A percentile compares a stretch with the other conserved stretches of the same genome.
Conservation (phyloP, 108 stramenopile species). For the Conticribra weissflogii region DNA sequence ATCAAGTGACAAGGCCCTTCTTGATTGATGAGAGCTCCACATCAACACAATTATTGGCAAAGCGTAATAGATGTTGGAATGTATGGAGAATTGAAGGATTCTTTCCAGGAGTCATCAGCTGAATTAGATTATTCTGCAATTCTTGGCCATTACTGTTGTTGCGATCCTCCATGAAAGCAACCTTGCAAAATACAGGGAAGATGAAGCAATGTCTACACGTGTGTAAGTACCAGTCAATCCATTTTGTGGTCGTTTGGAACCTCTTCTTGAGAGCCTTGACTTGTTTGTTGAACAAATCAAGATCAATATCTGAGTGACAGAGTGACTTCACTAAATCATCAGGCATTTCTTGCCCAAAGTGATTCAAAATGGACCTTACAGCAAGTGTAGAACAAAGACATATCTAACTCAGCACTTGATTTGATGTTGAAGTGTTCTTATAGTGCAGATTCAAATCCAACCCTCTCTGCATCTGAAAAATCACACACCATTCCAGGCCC, state of each 20-base stretch:
- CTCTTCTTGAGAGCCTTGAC: not conserved
- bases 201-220: not conserved
- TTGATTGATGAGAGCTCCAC: not conserved
- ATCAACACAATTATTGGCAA: not conserved
- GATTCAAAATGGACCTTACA: constrained; percentile 6
- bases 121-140: not conserved
- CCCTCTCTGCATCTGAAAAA: constrained; percentile 4
- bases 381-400: not conserved
- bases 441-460: constrained; percentile 1
- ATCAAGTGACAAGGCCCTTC: not conserved
- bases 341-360: too few relatives aligned
- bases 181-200: not conserved
- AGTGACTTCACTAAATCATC: too few relatives aligned
- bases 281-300: not conserved
- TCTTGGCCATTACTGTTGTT: not conserved
- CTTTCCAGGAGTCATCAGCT: not conserved
- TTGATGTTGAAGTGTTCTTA: not conserved
- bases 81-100: not conserved
- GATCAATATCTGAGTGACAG: not conserved
- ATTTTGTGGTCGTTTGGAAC: not conserved
- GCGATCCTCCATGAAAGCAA: not conserved
- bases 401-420: too few relatives aligned
- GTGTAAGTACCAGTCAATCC: constrained; percentile 6
- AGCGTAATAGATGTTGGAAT: not conserved
- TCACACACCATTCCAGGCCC: constrained; percentile 6